A percentile compares a stretch with the other conserved stretches of the same genome.
These are phyloP conservation scores for Beauveria pseudobassiana DNA, from an alignment of 2,329 filamentous ascomycete genomes.

Conservation along the genomic window DNA sequence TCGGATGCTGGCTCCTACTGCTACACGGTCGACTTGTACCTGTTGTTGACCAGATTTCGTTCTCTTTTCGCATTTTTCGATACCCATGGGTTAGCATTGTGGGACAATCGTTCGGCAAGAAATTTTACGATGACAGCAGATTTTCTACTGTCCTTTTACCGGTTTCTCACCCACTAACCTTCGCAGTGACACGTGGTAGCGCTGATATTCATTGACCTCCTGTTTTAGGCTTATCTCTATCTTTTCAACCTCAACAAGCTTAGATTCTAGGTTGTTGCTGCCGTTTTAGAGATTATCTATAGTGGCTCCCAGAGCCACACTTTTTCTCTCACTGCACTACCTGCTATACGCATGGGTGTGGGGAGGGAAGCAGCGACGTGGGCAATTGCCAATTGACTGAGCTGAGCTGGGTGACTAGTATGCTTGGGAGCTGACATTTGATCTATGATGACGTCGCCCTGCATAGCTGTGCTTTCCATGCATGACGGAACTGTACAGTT, in stretches of 20 bases:
- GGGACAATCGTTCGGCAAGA: background rate
- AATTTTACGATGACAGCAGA: constrained; percentile 4
- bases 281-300: background rate
- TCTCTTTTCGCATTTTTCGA: background rate
- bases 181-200: constrained; percentile 21
- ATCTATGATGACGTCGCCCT: background rate
- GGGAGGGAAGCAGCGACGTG: constrained; percentile 32
- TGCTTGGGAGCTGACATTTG: background rate
- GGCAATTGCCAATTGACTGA: background rate
- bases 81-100: constrained; percentile 11
- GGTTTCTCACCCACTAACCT: constrained; percentile 20
- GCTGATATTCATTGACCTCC: constrained; percentile 2
- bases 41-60: background rate
- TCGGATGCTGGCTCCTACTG: background rate
- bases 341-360: constrained; percentile 39
- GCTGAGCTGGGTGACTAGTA: background rate
- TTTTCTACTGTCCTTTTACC: background rate
- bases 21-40: background rate
- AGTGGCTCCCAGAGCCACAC: constrained; percentile 18
- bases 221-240: background rate
- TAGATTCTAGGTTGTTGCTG: background rate
- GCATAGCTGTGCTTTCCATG: background rate
- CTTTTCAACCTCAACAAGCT: background rate
- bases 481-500: constrained; percentile 5
- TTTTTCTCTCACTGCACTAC: constrained; percentile 44